Evolutionary conservation across 371 early-diverging fungal genomes (phyloP).

Genomic region (Syncephalastrum contaminatum): DNA sequence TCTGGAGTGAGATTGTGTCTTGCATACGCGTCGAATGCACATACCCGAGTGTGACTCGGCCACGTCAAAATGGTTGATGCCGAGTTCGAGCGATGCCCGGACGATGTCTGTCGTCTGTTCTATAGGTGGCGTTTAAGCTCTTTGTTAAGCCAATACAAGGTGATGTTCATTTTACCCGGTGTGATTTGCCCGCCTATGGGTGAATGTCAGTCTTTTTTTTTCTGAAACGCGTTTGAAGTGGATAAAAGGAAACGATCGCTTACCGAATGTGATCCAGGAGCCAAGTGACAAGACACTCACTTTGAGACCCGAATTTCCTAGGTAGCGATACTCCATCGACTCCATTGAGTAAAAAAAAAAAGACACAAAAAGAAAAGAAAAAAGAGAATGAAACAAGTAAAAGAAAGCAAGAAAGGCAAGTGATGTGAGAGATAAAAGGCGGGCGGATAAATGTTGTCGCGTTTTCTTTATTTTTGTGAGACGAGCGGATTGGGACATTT

Average conservation of each 20-base stretch:
- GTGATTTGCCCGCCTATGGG: constrained; percentile 57
- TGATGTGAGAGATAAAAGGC: background rate
- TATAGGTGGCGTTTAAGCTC: background rate
- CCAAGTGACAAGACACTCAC: constrained; percentile 53
- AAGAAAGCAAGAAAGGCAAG: constrained; percentile 1
- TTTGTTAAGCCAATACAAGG: no score
- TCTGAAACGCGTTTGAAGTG: background rate
- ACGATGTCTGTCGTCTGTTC: constrained; percentile 69
- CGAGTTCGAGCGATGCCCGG: constrained; percentile 70
- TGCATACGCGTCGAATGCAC: background rate
- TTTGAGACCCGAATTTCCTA: constrained; percentile 81
- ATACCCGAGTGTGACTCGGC: constrained; percentile 70
- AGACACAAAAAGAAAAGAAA: constrained; percentile 2
- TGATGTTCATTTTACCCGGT: constrained; percentile 28
- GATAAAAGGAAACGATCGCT: constrained; percentile 1
- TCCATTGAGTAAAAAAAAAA: constrained; percentile 4
- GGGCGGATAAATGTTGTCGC: constrained; percentile 1
- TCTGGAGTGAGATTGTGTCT: no score
- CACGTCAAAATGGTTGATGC: constrained; percentile 86
- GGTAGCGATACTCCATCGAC: constrained; percentile 78
- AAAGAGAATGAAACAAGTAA: constrained; percentile 2
- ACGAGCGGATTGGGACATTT: constrained; percentile 27
- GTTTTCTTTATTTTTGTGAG: constrained; percentile 2
- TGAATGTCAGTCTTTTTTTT: background rate
- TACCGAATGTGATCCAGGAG: constrained; percentile 69